Conservation (phyloP, 495 filamentous ascomycete species). For the Trichocladium uniseriatum region DNA sequence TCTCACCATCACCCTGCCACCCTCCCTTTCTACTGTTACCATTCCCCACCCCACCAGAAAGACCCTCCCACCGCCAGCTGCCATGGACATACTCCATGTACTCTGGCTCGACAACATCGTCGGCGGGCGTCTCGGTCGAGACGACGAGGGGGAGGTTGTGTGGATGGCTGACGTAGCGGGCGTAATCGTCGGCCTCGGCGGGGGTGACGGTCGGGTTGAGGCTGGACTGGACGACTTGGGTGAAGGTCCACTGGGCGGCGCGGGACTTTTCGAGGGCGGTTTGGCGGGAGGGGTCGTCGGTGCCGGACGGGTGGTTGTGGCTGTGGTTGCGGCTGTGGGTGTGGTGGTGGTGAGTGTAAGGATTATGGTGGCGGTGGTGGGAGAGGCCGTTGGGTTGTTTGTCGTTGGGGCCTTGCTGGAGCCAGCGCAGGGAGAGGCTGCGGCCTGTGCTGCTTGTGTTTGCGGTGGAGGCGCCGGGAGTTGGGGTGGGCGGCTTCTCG, state of each 20-base stretch:
- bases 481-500: constrained; percentile 21
- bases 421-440: constrained; percentile 43
- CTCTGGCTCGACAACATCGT: constrained; percentile 47
- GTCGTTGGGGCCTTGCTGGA: constrained; percentile 25
- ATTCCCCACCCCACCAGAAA: not conserved
- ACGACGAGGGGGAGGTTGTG: constrained; percentile 82
- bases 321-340: not conserved
- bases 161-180: constrained; percentile 84
- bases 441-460: constrained; percentile 13
- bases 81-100: constrained; percentile 65
- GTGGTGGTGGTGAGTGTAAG: constrained; percentile 2
- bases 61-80: constrained; percentile 27
- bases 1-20: constrained; percentile 11
- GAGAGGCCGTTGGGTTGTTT: constrained; percentile 11
- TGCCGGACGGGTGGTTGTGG: not conserved
- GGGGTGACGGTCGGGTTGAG: constrained; percentile 67
- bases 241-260: constrained; percentile 74
- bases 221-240: constrained; percentile 62
- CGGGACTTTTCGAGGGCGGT: constrained; percentile 53
- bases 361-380: constrained; percentile 8
- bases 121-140: constrained; percentile 50
- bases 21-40: not conserved
- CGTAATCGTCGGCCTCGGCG: constrained; percentile 75
- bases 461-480: constrained; percentile 1
- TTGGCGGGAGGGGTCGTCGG: constrained; percentile 30